Base-by-base conservation (phyloP, 306 rosid genomes). In the Purshia tridentata region DNA sequence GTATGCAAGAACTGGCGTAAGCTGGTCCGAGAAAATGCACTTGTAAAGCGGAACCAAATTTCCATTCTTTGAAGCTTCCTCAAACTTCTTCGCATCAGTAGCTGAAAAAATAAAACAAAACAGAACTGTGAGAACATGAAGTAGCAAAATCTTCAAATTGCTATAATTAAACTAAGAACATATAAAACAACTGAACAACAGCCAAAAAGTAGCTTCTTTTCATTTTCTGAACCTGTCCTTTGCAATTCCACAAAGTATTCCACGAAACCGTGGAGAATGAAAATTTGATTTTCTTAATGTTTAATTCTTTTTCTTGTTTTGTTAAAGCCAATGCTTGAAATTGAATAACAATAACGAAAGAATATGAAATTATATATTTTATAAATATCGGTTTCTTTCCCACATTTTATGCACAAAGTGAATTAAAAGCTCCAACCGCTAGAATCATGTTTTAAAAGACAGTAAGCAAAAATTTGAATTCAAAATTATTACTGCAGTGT, bases 1-100 rank as follows among this genome's bases (percentile, higher is more conserved):
- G 51, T 92, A 90, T 15, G 93, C 97, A 41, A 90, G 81, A 46
- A 92, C 72, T 19, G 98, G 97, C 13, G 92, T 91, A 11, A 92
- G 96, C 35, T 90, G 95, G 58, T 92, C 97, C 9, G 90, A 81
- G 82, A 92, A 92, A 51, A 92, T 81, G 81, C 92, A 85, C 29
- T 70, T 82, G 67, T 67, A 74, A 37, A 92, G 76, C 8, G 97
- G 96, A 67, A 92, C 70, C 81, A 92, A 62, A 76, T 93, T 90
- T 48, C 90, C 89, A 3, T 67, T 40, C 70, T 84, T 83, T 20
- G 96, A 76, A 16, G 86, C 96, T 70, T 88, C 96, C 0, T 53
- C 50, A 63, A 93, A 90, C 73, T 80, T 79, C 13, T 13, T 78
- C 35, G 40, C 82, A 54, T 70, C 84, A 23, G 67, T 85, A 69